A percentile compares a stretch with the other conserved stretches of the same genome.
phyloP scores from a whole-genome alignment of 371 early-diverging fungal genomes.

The Rhizopus sp. region DNA sequence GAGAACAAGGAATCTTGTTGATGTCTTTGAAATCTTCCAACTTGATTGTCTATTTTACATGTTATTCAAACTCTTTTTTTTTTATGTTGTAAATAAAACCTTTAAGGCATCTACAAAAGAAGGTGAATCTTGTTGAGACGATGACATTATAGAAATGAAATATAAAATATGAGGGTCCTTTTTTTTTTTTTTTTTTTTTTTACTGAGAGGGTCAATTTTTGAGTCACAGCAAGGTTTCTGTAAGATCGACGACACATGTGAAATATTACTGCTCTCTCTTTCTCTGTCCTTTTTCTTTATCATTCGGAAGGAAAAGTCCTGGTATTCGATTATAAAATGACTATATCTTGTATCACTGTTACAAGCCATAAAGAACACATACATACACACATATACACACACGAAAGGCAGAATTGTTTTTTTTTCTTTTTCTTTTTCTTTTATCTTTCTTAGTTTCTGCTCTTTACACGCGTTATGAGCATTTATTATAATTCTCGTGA shows the following conservation, averaged over 20 bases:
- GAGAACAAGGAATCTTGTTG: conserved; percentile 51
- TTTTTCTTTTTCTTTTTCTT: no score
- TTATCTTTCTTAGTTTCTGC: no score
- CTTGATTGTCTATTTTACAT: conserved; percentile 38
- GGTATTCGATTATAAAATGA: no score
- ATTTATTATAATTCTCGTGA: no score
- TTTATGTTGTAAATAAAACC: conserved; percentile 1
- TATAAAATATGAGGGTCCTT: not conserved
- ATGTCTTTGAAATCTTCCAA: conserved; percentile 49
- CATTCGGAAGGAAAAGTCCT: no score
- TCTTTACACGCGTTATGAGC: no score
- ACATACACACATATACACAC: no score
- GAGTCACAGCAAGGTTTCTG: not conserved
- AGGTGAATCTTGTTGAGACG: conserved; percentile 22
- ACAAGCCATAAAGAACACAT: no score
- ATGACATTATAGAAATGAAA: conserved; percentile 7
- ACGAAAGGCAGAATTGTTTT: no score
- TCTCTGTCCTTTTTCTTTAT: not conserved
- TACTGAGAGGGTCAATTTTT: not conserved
- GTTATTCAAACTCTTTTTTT: conserved; percentile 1
- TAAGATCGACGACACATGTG: not conserved
- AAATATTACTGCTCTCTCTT: not conserved
- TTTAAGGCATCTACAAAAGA: conserved; percentile 31
- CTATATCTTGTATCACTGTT: no score
- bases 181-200: conserved; percentile 9